Percentiles rank a stretch among this genome's conserved stretches.
Conservation (phyloP, 345 rosid species). For the Eucalyptus curtisii region DNA sequence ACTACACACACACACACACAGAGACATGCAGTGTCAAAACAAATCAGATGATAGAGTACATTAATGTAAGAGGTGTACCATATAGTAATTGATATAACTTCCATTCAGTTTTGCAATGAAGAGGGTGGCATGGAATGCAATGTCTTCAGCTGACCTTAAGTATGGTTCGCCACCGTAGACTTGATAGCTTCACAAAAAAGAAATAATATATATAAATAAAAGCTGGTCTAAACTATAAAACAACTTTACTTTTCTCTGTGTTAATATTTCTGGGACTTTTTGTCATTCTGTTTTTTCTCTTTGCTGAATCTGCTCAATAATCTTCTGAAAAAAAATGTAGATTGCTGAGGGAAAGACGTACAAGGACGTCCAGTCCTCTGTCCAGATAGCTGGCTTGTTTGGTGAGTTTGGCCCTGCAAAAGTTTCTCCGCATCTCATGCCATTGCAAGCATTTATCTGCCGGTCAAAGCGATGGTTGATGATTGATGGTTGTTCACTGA, state of each 20-base stretch:
- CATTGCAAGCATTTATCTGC: slow-evolving; percentile 85
- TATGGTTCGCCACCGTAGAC: slow-evolving; percentile 56
- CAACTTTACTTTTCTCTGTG: not conserved
- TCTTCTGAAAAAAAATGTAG: not conserved
- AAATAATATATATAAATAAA: no score
- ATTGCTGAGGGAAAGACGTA: slow-evolving; percentile 11
- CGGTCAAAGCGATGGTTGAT: not conserved
- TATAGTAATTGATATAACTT: slow-evolving; percentile 77
- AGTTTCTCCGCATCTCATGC: slow-evolving; percentile 78
- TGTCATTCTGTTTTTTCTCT: not conserved
- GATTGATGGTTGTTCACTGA: not conserved
- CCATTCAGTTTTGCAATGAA: slow-evolving; percentile 70
- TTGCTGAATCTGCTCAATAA: not conserved
- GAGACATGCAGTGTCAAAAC: not conserved
- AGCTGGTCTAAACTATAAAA: not conserved
- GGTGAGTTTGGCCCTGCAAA: slow-evolving; percentile 79
- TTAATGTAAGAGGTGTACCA: slow-evolving; percentile 28
- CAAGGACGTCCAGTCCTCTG: slow-evolving; percentile 92
- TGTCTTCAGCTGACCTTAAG: slow-evolving; percentile 63
- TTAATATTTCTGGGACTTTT: not conserved
- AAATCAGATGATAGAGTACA: not conserved
- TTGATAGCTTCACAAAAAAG: slow-evolving; percentile 33
- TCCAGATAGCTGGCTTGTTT: slow-evolving; percentile 77
- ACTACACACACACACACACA: not conserved
- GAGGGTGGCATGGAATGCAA: slow-evolving; percentile 69